A percentile compares a stretch with the other conserved stretches of the same genome.
Conservation (phyloP, 1,284 basidiomycete genomes). For the Sporisorium scitamineum region DNA sequence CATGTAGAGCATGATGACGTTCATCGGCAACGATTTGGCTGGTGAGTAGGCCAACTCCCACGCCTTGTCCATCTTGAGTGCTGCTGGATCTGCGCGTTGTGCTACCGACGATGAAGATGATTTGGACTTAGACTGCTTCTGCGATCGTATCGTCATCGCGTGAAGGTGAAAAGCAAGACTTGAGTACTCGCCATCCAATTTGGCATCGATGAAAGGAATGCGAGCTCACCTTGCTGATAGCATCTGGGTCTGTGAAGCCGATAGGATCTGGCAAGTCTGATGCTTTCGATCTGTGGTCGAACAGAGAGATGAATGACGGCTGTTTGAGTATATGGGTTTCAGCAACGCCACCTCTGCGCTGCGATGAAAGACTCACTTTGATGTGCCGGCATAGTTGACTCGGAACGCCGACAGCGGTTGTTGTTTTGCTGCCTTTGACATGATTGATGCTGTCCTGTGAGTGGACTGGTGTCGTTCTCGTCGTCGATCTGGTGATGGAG, state of each 20-base stretch:
- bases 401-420: slow-evolving; percentile 43
- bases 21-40: slow-evolving; percentile 66
- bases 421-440: slow-evolving; percentile 19
- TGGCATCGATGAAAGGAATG: neutral
- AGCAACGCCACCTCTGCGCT: neutral
- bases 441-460: neutral
- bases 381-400: slow-evolving; percentile 42
- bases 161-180: neutral
- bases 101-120: slow-evolving; percentile 11
- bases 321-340: neutral
- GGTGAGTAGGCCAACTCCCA: slow-evolving; percentile 66
- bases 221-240: slow-evolving; percentile 35
- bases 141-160: neutral
- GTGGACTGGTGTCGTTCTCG: neutral
- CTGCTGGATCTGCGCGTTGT: slow-evolving; percentile 49
- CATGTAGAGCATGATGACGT: slow-evolving; percentile 69
- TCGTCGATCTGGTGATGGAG: slow-evolving; percentile 2
- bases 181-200: neutral
- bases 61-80: slow-evolving; percentile 62
- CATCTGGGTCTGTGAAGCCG: slow-evolving; percentile 39
- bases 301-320: neutral
- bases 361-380: slow-evolving; percentile 28
- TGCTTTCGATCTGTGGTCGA: slow-evolving; percentile 24
- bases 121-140: slow-evolving; percentile 44
- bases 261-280: slow-evolving; percentile 32